Base-by-base conservation (phyloP, 805 yeast species). In the Metschnikowia arizonensis region DNA sequence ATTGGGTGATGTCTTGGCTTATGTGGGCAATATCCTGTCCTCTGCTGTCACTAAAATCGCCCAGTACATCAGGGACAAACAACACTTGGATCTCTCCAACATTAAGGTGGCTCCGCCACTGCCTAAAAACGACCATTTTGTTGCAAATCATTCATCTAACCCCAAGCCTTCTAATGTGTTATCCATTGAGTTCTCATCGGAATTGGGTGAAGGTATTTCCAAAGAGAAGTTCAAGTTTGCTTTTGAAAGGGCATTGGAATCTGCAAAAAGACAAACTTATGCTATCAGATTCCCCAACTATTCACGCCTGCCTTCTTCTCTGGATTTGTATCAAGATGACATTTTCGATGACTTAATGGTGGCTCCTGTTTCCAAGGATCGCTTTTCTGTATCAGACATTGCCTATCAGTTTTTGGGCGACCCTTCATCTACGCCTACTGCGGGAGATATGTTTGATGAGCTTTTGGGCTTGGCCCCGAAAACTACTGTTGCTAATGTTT, bases 1-100 rank as follows among this genome's bases (percentile, higher is more conserved):
- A 52, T 87, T 85, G 67, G 98, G 98, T 51, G 99, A 91, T 63
- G 91, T 90, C 1, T 73, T 90, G 53, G 93, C 95, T 0, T 81
- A 79, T 60, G 59, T 90, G 42, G 97, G 98, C 24, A 65, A 77
- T 49, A 85, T 90, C 44, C 65, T 87, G 9, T 56, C 69, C 31
- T 81, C 77, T 7, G 66, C 83, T 5, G 80, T 81, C 19, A 56
- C 65, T 15, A 62, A 67, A 17, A 73, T 90, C 47, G 72, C 85
- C 5, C 66, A 77, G 25, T 82, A 70, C 58, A 64, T 90, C 51
- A 69, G 76, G 41, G 64, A 73, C 28, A 76, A 76, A 51, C 76
- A 78, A 50, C 82, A 79, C 56, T 69, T 89, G 52, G 96, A 90
- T 61, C 70, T 89, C 48, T 76, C 88, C 33, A 79, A 84, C 62